Conservation (phyloP, 1,284 basidiomycete genomes). For the Waitea zeae region DNA sequence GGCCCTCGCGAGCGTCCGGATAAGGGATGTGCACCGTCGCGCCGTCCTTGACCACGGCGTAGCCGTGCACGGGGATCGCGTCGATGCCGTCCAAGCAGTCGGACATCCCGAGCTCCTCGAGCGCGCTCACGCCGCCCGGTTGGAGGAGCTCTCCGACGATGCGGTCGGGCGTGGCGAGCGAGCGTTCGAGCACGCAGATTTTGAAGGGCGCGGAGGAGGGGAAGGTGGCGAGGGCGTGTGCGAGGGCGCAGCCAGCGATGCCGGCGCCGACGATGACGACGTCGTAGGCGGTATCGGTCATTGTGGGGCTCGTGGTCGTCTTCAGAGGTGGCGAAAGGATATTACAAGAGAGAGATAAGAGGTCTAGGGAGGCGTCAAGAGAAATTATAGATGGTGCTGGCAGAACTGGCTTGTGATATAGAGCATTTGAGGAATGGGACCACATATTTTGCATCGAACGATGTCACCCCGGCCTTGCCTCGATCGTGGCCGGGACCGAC, state of each 20-base stretch:
- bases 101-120: slow-evolving; percentile 66
- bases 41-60: slow-evolving; percentile 64
- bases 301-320: no score
- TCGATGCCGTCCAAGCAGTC: slow-evolving; percentile 74
- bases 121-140: slow-evolving; percentile 75
- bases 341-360: background rate
- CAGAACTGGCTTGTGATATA: no score
- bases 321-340: no score
- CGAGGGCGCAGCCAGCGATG: slow-evolving; percentile 66
- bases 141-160: slow-evolving; percentile 97
- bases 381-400: no score
- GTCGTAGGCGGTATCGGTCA: slow-evolving; percentile 56
- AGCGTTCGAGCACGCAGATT: slow-evolving; percentile 78
- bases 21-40: slow-evolving; percentile 78
- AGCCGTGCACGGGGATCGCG: slow-evolving; percentile 74
- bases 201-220: slow-evolving; percentile 33
- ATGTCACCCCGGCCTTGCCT: no score
- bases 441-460: no score
- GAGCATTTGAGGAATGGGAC: no score
- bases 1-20: slow-evolving; percentile 51
- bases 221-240: slow-evolving; percentile 46
- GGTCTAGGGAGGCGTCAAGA: background rate
- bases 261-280: slow-evolving; percentile 83
- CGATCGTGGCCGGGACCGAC: no score
- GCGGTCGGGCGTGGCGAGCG: slow-evolving; percentile 82